Conservation (phyloP, 805 yeast species). For the Metschnikowia vanudenii region DNA sequence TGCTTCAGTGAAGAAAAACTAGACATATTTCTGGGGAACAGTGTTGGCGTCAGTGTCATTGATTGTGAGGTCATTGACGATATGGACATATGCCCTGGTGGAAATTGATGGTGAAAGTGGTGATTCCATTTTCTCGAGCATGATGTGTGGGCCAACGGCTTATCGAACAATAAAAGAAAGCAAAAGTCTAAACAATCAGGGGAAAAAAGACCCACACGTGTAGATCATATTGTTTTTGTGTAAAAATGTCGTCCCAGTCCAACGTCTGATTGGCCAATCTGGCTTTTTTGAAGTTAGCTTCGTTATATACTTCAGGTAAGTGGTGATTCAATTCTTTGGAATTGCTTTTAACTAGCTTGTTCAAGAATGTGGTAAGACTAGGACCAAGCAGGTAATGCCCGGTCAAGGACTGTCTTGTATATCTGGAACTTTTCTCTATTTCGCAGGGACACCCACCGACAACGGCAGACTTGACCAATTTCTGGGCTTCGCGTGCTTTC, state of each 20-base stretch:
- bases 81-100: conserved; percentile 30
- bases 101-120: conserved; percentile 20
- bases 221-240: too few relatives aligned
- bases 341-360: conserved; percentile 34
- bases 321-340: conserved; percentile 30
- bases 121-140: conserved; percentile 10
- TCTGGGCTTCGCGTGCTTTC: conserved; percentile 37
- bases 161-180: too few relatives aligned
- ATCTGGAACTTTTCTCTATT: conserved; percentile 47
- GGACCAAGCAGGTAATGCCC: conserved; percentile 37
- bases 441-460: conserved; percentile 75
- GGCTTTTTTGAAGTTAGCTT: conserved; percentile 49
- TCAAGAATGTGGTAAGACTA: conserved; percentile 31
- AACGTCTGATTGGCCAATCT: conserved; percentile 36
- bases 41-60: conserved; percentile 35
- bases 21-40: too few relatives aligned
- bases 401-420: conserved; percentile 38
- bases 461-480: conserved; percentile 48
- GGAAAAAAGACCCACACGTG: too few relatives aligned
- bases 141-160: not conserved
- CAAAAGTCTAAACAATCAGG: too few relatives aligned
- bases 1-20: too few relatives aligned
- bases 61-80: conserved; percentile 32
- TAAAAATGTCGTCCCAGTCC: conserved; percentile 60
- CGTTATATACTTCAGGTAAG: conserved; percentile 28